These are phyloP conservation scores for Sclerotiophoma versabilis DNA, from an alignment of 2,329 filamentous ascomycete species.

Conservation along the genomic window DNA sequence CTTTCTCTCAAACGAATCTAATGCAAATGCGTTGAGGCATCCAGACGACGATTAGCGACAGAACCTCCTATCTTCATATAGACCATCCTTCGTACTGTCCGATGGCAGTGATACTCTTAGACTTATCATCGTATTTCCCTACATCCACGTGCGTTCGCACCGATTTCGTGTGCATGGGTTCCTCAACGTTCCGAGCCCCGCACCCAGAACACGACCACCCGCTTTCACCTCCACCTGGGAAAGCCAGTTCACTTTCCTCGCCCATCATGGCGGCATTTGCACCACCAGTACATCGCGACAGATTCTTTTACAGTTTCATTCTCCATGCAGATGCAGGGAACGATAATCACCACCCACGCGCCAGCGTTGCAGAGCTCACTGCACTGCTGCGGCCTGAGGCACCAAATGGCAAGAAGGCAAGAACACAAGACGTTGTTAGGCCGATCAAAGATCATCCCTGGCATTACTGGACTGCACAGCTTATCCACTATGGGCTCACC, in stretches of 20 bases:
- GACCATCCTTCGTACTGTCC: too few relatives aligned
- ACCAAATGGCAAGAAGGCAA: slow-evolving; percentile 16
- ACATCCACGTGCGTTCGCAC: background rate
- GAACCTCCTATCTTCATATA: too few relatives aligned
- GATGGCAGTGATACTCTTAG: too few relatives aligned
- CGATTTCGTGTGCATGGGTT: background rate
- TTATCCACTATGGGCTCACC: slow-evolving; percentile 67
- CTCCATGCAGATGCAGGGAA: slow-evolving; percentile 43
- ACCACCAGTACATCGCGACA: slow-evolving; percentile 33
- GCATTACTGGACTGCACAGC: slow-evolving; percentile 69
- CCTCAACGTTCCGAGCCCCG: background rate
- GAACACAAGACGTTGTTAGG: slow-evolving; percentile 2
- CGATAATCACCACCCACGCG: slow-evolving; percentile 41
- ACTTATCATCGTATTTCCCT: too few relatives aligned
- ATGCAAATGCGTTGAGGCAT: too few relatives aligned
- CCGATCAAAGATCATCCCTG: slow-evolving; percentile 58
- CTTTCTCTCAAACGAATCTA: too few relatives aligned
- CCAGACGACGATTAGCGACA: too few relatives aligned
- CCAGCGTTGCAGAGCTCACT: slow-evolving; percentile 39
- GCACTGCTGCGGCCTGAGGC: slow-evolving; percentile 38
- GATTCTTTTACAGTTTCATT: slow-evolving; percentile 40
- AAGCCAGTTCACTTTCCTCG: background rate
- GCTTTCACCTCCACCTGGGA: background rate
- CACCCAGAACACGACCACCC: background rate
- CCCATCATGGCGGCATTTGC: slow-evolving; percentile 36